Percentiles rank a stretch among this genome's conserved stretches.
Evolutionary conservation across 495 filamentous ascomycete species (phyloP).

Genomic region (Cercophora newfieldiana): DNA sequence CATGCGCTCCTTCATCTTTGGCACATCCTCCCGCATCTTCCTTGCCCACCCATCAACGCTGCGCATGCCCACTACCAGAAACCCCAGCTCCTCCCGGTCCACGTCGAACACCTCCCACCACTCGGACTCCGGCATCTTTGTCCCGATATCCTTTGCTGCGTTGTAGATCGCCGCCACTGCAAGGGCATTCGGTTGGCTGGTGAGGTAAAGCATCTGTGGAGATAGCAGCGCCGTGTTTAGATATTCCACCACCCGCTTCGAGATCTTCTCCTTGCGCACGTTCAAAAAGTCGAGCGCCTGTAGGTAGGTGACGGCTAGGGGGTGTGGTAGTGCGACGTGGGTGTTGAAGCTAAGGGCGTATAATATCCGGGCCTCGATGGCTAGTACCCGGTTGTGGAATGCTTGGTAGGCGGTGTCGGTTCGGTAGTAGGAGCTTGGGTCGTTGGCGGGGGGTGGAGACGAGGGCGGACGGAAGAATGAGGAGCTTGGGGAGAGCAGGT

Average conservation of each 20-base stretch:
- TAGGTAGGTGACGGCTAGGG: constrained; percentile 87
- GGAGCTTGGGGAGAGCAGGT: constrained; percentile 71
- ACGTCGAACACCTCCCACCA: constrained; percentile 99
- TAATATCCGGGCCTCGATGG: constrained; percentile 72
- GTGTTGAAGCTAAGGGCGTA: constrained; percentile 77
- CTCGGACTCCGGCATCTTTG: constrained; percentile 73
- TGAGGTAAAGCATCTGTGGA: constrained; percentile 86
- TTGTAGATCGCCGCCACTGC: constrained; percentile 90
- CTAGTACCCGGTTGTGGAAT: constrained; percentile 61
- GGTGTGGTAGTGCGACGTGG: constrained; percentile 80
- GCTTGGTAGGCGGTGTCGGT: constrained; percentile 69
- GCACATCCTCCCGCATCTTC: constrained; percentile 39
- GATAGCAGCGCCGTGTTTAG: constrained; percentile 82
- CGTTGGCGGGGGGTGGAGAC: constrained; percentile 33
- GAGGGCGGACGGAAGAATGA: constrained; percentile 54
- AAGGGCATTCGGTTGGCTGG: constrained; percentile 82
- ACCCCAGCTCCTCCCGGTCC: constrained; percentile 93
- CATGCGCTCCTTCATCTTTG: constrained; percentile 36
- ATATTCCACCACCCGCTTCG: constrained; percentile 66
- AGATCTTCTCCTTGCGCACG: constrained; percentile 45
- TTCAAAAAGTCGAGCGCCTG: constrained; percentile 72
- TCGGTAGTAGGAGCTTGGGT: constrained; percentile 67
- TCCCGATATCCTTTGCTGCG: constrained; percentile 73
- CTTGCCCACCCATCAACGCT: constrained; percentile 74
- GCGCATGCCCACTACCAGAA: constrained; percentile 82